Percentiles rank a stretch among this genome's conserved stretches.
These are phyloP conservation scores for Wallemia hederae DNA, from an alignment of 1,284 basidiomycete genomes.

Conservation along the genomic window DNA sequence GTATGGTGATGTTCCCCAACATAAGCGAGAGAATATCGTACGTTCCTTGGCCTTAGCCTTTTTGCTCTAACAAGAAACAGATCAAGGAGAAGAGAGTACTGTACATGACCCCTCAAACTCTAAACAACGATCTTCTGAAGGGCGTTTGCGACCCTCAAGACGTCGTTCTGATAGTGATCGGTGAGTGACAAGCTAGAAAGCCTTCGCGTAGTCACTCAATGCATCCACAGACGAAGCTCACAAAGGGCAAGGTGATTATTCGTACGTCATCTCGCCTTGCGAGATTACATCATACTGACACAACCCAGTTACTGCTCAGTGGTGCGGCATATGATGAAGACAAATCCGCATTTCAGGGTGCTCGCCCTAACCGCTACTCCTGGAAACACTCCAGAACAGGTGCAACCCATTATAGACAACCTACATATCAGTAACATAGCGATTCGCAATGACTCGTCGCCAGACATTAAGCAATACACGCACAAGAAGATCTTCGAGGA, in stretches of 20 bases:
- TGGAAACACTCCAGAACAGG: slow-evolving; percentile 51
- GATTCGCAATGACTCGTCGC: slow-evolving; percentile 66
- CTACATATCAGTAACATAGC: slow-evolving; percentile 93
- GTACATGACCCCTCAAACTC: slow-evolving; percentile 93
- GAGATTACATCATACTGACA: background rate
- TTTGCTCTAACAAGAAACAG: slow-evolving; percentile 16
- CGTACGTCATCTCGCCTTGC: background rate
- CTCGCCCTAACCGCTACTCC: slow-evolving; percentile 89
- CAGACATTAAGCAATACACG: slow-evolving; percentile 63
- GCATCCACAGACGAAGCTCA: background rate
- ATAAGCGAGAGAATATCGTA: slow-evolving; percentile 19
- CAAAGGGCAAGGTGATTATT: background rate
- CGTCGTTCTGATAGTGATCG: slow-evolving; percentile 52
- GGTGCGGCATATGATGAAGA: slow-evolving; percentile 65
- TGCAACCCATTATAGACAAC: slow-evolving; percentile 73
- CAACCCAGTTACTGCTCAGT: slow-evolving; percentile 69
- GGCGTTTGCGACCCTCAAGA: slow-evolving; percentile 47
- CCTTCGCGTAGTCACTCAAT: too few species aligned
- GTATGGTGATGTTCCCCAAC: slow-evolving; percentile 37
- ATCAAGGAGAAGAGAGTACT: slow-evolving; percentile 71
- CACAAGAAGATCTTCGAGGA: slow-evolving; percentile 33
- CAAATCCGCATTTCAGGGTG: slow-evolving; percentile 75
- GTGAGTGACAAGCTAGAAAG: slow-evolving; percentile 16
- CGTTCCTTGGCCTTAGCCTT: background rate
- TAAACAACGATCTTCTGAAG: slow-evolving; percentile 55